Conservation (phyloP, 2,329 filamentous ascomycete genomes). For the Sarocladium strictum region DNA sequence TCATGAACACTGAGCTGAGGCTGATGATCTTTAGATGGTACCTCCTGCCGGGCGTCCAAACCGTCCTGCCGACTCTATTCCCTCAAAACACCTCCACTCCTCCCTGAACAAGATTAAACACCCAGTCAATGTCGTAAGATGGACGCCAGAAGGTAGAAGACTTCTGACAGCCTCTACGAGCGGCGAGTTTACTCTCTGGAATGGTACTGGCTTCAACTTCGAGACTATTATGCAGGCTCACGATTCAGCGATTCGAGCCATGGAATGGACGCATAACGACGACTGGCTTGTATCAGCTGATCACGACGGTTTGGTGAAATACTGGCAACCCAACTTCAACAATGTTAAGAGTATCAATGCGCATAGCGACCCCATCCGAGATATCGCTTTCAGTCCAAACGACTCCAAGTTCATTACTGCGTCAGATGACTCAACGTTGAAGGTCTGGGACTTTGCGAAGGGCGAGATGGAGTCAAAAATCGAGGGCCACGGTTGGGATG, state of each 20-base stretch:
- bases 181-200: conserved; percentile 98
- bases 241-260: conserved; percentile 75
- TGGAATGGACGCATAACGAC: conserved; percentile 88
- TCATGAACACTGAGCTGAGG: neutral
- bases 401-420: conserved; percentile 96
- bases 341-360: conserved; percentile 93
- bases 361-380: conserved; percentile 82
- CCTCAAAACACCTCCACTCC: conserved; percentile 94
- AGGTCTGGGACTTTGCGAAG: conserved; percentile 93
- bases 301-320: conserved; percentile 92
- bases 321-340: conserved; percentile 99
- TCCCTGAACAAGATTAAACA: conserved; percentile 98
- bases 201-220: conserved; percentile 98
- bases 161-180: conserved; percentile 91
- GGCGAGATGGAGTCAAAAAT: conserved; percentile 78
- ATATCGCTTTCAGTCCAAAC: conserved; percentile 87
- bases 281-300: conserved; percentile 97
- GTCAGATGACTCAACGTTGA: conserved; percentile 86
- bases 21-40: conserved; percentile 58
- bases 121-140: conserved; percentile 92
- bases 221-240: conserved; percentile 99
- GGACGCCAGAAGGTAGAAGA: conserved; percentile 92
- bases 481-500: conserved; percentile 96
- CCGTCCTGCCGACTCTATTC: conserved; percentile 78
- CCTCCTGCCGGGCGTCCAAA: conserved; percentile 72